Base-by-base conservation (phyloP, 805 yeast species). In the Starmerella sp. region DNA sequence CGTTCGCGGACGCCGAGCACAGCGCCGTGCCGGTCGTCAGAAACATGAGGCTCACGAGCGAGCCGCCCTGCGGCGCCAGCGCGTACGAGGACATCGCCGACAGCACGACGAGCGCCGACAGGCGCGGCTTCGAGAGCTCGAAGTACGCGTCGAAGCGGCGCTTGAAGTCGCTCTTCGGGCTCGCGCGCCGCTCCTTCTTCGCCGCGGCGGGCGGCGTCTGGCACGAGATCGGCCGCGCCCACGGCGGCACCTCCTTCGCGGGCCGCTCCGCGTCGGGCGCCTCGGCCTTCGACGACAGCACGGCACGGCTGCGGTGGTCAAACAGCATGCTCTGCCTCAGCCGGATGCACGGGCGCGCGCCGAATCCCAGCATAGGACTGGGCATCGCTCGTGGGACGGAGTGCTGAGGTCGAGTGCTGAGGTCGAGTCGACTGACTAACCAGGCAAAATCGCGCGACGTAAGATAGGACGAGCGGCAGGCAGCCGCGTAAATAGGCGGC, bases 1-100 rank as follows among this genome's bases (percentile, higher is more conserved):
- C 95, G 70, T 93, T 93, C 2, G 98, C 98, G 2, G 96, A 82
- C 10, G 95, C 95, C 0, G 96, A 88, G 60, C 93, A 80, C 36
- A 93, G 71, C 1, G 91, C 79, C 0, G 97, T 93, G 14, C 98
- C 98, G 0, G 77, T 69, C 0, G 96, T 86, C 35, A 93, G 73
- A 61, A 81, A 81, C 35, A 86, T 63, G 49, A 93, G 75, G 58
- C 86, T 83, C 6, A 79, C 72, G 3, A 91, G 68, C 0, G 93
- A 80, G 0, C 89, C 87, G 10, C 90, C 80, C 60, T 77, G 77
- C 1, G 98, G 97, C 0, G 96, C 86, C 34, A 93, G 72, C 0
- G 97, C 97, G 67, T 91, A 93, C 0, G 97, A 84, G 59, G 97
- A 88, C 63, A 93, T 88, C 0, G 96, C 84, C 53, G 96, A 86